Evolutionary conservation across 257 asterid species (phyloP).

Genomic region (Mentha longifolia): DNA sequence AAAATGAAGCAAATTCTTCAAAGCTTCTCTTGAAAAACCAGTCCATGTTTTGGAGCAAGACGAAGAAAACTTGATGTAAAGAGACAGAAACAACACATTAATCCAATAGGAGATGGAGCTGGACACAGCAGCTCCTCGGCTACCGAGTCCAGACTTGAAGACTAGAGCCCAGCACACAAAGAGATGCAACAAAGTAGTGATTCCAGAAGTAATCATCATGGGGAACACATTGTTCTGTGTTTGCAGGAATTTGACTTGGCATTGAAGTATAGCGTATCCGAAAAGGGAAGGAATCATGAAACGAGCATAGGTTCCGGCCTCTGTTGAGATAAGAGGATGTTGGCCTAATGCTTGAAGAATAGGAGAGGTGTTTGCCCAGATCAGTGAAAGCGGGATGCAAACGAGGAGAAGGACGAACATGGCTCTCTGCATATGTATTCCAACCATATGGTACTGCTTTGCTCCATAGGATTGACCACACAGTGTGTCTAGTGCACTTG

Average conservation of each 20-base stretch:
- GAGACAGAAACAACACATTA: constrained; percentile 50
- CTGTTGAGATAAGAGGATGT: constrained; percentile 62
- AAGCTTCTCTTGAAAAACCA: constrained; percentile 72
- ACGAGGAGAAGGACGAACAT: constrained; percentile 61
- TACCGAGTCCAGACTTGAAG: constrained; percentile 63
- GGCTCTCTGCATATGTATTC: constrained; percentile 86
- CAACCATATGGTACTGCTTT: constrained; percentile 78
- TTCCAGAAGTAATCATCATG: constrained; percentile 77
- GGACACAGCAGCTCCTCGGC: constrained; percentile 78
- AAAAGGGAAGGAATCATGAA: constrained; percentile 72
- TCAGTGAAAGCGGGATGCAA: constrained; percentile 62
- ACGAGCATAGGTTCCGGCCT: constrained; percentile 73
- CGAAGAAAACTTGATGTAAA: constrained; percentile 62
- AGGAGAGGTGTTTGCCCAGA: constrained; percentile 74
- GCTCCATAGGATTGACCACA: constrained; percentile 90
- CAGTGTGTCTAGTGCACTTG: constrained; percentile 85
- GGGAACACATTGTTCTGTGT: constrained; percentile 78
- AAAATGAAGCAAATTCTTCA: constrained; percentile 49
- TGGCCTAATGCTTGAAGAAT: constrained; percentile 72
- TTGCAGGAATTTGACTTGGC: constrained; percentile 80
- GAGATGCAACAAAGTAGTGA: constrained; percentile 58
- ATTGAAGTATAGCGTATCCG: constrained; percentile 68
- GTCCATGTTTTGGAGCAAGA: too few species aligned
- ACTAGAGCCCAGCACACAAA: constrained; percentile 70
- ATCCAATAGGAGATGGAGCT: constrained; percentile 70